Conservation (phyloP, 805 yeast genomes). For the Yamadazyma laniorum region DNA sequence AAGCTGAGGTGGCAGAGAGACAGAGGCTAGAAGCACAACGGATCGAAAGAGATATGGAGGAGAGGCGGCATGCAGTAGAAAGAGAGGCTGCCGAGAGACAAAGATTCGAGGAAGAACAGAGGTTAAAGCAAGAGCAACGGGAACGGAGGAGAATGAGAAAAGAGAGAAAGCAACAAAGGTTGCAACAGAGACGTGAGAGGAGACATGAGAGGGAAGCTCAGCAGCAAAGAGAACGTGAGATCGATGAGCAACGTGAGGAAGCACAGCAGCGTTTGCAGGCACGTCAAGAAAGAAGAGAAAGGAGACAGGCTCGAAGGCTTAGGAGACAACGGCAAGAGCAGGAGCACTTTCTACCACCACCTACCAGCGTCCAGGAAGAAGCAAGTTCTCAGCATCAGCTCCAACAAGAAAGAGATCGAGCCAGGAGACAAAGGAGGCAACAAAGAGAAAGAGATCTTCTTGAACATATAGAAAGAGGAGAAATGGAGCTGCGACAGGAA, state of each 20-base stretch:
- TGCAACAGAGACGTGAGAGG: neutral
- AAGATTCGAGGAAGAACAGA: neutral
- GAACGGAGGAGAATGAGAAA: neutral
- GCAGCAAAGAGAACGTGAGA: neutral
- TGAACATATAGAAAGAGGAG: no score
- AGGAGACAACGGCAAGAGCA: neutral
- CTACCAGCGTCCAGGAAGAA: conserved; percentile 1
- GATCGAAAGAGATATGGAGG: conserved; percentile 1
- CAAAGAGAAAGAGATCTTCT: conserved; percentile 1
- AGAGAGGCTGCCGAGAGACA: conserved; percentile 1
- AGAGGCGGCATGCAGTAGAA: no score
- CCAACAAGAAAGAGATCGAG: conserved; percentile 15
- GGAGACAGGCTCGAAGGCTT: conserved; percentile 4
- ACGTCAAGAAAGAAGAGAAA: conserved; percentile 7
- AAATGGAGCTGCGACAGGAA: no score
- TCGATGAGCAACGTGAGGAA: neutral
- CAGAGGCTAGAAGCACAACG: neutral
- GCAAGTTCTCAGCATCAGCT: conserved; percentile 11
- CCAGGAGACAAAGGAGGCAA: conserved; percentile 17
- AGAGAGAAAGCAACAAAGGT: neutral
- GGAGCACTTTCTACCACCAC: no score
- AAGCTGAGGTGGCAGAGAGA: conserved; percentile 1
- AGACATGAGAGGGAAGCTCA: conserved; percentile 1
- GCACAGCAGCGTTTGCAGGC: no score
- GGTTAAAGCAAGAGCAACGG: neutral